These are phyloP conservation scores for Pseudonectria foliicola DNA, from an alignment of 2,329 filamentous ascomycete species.

Conservation along the genomic window DNA sequence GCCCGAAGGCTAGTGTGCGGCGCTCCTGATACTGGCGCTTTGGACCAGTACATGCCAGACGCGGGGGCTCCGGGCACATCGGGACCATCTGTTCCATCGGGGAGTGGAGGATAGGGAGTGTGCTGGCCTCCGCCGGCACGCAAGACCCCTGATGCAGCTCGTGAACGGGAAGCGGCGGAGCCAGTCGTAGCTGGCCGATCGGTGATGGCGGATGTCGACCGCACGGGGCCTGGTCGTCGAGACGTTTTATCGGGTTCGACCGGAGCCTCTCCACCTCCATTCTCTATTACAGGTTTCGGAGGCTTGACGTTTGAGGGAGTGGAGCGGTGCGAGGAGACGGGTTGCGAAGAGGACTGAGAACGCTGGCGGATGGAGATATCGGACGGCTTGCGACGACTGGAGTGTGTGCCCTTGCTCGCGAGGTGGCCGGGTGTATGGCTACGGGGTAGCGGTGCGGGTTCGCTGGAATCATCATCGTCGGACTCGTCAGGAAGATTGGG, in stretches of 20 bases:
- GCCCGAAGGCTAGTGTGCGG: slow-evolving; percentile 56
- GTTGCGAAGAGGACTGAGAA: slow-evolving; percentile 42
- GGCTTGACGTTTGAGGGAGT: slow-evolving; percentile 20
- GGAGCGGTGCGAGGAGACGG: slow-evolving; percentile 18
- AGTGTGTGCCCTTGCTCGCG: slow-evolving; percentile 47
- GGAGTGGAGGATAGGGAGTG: slow-evolving; percentile 49
- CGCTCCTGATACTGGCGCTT: slow-evolving; percentile 55
- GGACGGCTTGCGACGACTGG: slow-evolving; percentile 42
- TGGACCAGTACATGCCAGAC: slow-evolving; percentile 68
- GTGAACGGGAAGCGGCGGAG: slow-evolving; percentile 12
- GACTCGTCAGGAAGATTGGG: slow-evolving; percentile 30
- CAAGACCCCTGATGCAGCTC: slow-evolving; percentile 6
- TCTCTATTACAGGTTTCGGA: slow-evolving; percentile 19
- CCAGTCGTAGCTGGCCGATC: slow-evolving; percentile 23
- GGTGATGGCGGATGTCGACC: slow-evolving; percentile 48
- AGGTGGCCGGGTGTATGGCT: slow-evolving; percentile 58
- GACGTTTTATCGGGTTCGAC: slow-evolving; percentile 20
- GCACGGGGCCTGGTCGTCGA: slow-evolving; percentile 37
- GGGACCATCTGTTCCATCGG: slow-evolving; percentile 47
- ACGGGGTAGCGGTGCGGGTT: slow-evolving; percentile 37
- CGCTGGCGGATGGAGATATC: slow-evolving; percentile 48
- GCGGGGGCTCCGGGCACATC: slow-evolving; percentile 57
- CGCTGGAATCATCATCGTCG: slow-evolving; percentile 29
- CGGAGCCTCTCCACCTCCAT: slow-evolving; percentile 15
- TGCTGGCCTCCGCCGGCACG: slow-evolving; percentile 33